phyloP scores from a whole-genome alignment of 1,284 basidiomycete genomes.

The Chalciporus sp. region DNA sequence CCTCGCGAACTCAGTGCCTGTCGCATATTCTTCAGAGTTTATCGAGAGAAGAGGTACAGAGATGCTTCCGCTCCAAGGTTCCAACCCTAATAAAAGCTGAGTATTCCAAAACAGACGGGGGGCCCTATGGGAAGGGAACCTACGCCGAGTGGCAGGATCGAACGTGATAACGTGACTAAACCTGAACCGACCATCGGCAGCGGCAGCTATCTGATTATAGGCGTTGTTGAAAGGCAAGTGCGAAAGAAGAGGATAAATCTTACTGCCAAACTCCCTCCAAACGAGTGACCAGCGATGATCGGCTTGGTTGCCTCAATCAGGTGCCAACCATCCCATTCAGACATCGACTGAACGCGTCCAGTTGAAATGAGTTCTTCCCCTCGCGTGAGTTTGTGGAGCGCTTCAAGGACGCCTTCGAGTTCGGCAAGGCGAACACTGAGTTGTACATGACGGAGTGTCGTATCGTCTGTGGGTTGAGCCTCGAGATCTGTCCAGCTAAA shows the following conservation, averaged over 20 bases:
- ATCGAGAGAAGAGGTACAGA: conserved; percentile 39
- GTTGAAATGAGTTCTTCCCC: background rate
- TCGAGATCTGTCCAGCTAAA: conserved; percentile 33
- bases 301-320: conserved; percentile 23
- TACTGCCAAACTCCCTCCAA: conserved; percentile 38
- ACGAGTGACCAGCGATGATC: conserved; percentile 38
- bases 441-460: conserved; percentile 43
- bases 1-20: conserved; percentile 32
- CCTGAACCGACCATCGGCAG: conserved; percentile 21
- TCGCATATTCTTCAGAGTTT: conserved; percentile 42
- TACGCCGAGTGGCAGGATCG: conserved; percentile 32
- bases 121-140: background rate
- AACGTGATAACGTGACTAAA: conserved; percentile 31
- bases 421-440: conserved; percentile 45
- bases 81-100: conserved; percentile 25
- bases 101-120: background rate
- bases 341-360: background rate
- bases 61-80: conserved; percentile 37
- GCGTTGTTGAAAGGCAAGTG: background rate
- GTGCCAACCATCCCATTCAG: conserved; percentile 27
- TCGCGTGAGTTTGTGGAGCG: conserved; percentile 28
- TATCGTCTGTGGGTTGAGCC: conserved; percentile 40
- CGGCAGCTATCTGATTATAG: conserved; percentile 26
- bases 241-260: conserved; percentile 7
- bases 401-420: conserved; percentile 38